Conservation (phyloP, 202 grass and related monocot species). For the Musa balbisiana region DNA sequence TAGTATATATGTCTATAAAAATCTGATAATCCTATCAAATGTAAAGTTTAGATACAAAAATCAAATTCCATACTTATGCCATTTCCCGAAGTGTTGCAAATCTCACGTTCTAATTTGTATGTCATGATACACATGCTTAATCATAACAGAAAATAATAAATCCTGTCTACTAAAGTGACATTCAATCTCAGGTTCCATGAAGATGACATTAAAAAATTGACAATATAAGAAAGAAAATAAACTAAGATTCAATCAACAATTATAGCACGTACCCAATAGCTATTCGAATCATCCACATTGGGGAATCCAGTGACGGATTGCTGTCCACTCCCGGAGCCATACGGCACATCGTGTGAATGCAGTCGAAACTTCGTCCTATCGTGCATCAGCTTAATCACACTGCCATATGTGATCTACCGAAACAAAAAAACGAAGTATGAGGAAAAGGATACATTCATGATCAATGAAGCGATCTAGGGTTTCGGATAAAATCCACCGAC, state of each 20-base stretch:
- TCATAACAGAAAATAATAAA: too few relatives aligned
- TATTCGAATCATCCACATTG: constrained; percentile 76
- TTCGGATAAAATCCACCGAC: constrained; percentile 15
- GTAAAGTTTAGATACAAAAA: too few relatives aligned
- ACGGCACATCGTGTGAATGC: constrained; percentile 93
- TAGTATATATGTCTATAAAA: too few relatives aligned
- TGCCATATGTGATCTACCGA: constrained; percentile 75
- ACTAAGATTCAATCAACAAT: background rate
- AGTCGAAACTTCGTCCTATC: constrained; percentile 76
- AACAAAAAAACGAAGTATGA: background rate
- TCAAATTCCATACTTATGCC: too few relatives aligned
- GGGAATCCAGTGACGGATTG: constrained; percentile 83
- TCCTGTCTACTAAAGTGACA: too few relatives aligned
- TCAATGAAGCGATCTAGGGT: background rate
- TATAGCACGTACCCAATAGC: constrained; percentile 61
- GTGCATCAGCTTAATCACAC: constrained; percentile 76
- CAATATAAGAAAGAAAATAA: background rate
- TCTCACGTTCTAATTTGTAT: background rate
- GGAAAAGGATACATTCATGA: background rate
- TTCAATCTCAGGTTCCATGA: too few relatives aligned
- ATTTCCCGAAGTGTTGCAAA: too few relatives aligned
- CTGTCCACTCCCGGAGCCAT: constrained; percentile 95
- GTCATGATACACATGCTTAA: background rate
- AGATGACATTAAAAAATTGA: too few relatives aligned
- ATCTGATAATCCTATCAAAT: too few relatives aligned